Conservation (phyloP, 768 basidiomycete species). For the Kwoniella sp. region DNA sequence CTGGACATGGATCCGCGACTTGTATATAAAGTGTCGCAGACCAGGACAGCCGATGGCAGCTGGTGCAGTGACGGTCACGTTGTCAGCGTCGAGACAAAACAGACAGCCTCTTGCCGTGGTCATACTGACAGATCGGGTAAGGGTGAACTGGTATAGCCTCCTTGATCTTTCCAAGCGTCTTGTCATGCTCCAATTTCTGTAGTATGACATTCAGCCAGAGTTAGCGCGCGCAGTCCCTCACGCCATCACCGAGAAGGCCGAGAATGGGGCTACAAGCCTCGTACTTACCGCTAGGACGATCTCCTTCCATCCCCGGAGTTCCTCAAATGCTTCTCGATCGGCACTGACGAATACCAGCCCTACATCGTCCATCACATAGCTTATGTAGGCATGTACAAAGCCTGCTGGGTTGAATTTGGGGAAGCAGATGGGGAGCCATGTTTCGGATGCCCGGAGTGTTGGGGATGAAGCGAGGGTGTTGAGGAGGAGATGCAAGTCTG, state of each 20-base stretch:
- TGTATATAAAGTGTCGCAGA: slow-evolving; percentile 91
- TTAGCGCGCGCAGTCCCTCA: neutral
- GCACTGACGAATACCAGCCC: slow-evolving; percentile 79
- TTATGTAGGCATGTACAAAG: slow-evolving; percentile 88
- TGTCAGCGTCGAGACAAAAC: neutral
- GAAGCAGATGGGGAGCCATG: slow-evolving; percentile 93
- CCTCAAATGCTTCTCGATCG: slow-evolving; percentile 76
- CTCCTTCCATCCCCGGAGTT: slow-evolving; percentile 76
- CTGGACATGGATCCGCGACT: slow-evolving; percentile 85
- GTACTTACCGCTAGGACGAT: slow-evolving; percentile 63
- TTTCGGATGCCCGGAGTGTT: slow-evolving; percentile 71
- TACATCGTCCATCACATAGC: slow-evolving; percentile 57
- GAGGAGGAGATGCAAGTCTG: slow-evolving; percentile 87
- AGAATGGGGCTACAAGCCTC: too few species aligned
- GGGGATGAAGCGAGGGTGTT: slow-evolving; percentile 87
- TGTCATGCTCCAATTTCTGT: slow-evolving; percentile 70
- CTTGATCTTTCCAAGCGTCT: slow-evolving; percentile 59
- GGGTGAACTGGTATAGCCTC: slow-evolving; percentile 60
- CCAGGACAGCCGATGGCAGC: slow-evolving; percentile 84
- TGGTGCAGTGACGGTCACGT: slow-evolving; percentile 52
- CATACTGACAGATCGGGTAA: slow-evolving; percentile 44
- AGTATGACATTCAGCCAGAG: too few species aligned
- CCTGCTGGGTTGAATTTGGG: slow-evolving; percentile 88
- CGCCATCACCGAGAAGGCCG: too few species aligned
- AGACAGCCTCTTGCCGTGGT: too few species aligned